Base-by-base conservation (phyloP, 2,329 filamentous ascomycete species). In the Colletotrichum incanum region DNA sequence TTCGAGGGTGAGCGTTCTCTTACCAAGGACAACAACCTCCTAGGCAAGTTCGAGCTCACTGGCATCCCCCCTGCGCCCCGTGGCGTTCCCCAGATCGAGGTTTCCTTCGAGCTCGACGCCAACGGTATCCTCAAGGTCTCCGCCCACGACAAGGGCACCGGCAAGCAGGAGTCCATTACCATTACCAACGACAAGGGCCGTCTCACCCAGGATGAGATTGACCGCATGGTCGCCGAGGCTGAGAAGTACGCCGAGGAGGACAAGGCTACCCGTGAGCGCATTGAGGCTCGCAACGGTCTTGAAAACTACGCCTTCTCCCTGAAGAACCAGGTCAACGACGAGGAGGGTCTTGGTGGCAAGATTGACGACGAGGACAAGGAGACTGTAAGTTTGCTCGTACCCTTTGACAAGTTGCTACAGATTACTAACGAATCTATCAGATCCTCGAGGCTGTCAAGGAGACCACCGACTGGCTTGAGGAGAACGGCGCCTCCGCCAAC, bases 171-270 rank as follows among this genome's bases (percentile, higher is more conserved):
- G 89, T 95, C 93, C 75, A 98, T 99, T 84, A 98, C 96, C 79
- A 99, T 99, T 83, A 98, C 93, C 87, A 98, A 99, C 88, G 96
- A 99, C 88, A 98, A 98, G 92, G 96, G 96, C 77, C 96, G 96
- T 84, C 93, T 99, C 64, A 95, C 93, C 79, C 93, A 93, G 80
- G 96, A 99, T 78, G 96, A 99, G 85, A 99, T 99, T 79, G 96
- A 98, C 85, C 96, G 96, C 85, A 99, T 99, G 96, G 95, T 99
- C 76, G 92, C 93, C 78, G 96, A 99, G 87, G 96, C 96, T 74
- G 96, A 98, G 91, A 94, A 98, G 88, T 98, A 95, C 83, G 96
- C 96, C 81, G 96, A 99, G 85, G 96, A 98, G 87, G 96, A 99
- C 89, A 98, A 98, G 92, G 95, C 95, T 75, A 97, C 94, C 80